Conservation (phyloP, 1,284 basidiomycete species). For the Trichosporon faecale region DNA sequence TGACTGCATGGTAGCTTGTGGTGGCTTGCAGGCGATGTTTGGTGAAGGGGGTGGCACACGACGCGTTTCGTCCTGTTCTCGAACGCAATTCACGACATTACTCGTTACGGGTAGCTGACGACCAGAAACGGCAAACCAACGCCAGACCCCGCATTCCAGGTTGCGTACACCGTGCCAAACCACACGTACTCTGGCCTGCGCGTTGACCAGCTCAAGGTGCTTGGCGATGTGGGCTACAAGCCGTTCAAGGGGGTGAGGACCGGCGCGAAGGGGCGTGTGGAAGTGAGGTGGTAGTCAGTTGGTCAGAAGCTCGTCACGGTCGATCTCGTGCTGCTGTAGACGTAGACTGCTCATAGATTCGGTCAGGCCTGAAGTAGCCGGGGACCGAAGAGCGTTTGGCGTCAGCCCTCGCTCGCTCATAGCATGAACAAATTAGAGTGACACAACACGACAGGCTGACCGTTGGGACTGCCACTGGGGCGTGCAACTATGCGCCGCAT, state of each 20-base stretch:
- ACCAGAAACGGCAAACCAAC: constrained; percentile 38
- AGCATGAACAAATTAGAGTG: background rate
- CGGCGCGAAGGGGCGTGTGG: constrained; percentile 41
- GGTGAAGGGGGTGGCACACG: background rate
- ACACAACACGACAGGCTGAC: background rate
- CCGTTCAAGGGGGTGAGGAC: constrained; percentile 64
- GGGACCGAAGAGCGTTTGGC: background rate
- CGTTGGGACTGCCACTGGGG: background rate
- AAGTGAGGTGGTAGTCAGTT: constrained; percentile 45
- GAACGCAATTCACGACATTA: background rate
- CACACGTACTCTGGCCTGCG: constrained; percentile 75
- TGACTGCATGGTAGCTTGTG: too few relatives aligned
- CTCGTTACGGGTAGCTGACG: background rate
- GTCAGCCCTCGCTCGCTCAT: background rate
- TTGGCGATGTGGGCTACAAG: constrained; percentile 57
- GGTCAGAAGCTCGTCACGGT: background rate
- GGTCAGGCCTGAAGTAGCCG: background rate
- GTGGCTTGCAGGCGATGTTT: background rate
- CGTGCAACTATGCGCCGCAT: background rate
- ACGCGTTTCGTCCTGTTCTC: background rate
- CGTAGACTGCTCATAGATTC: background rate
- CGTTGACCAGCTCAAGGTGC: constrained; percentile 80
- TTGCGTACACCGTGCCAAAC: constrained; percentile 68
- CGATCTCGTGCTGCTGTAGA: background rate
- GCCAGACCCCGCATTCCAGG: constrained; percentile 67